Evolutionary conservation across 2,329 filamentous ascomycete genomes (phyloP).

Genomic region (Monosporascus ibericus): DNA sequence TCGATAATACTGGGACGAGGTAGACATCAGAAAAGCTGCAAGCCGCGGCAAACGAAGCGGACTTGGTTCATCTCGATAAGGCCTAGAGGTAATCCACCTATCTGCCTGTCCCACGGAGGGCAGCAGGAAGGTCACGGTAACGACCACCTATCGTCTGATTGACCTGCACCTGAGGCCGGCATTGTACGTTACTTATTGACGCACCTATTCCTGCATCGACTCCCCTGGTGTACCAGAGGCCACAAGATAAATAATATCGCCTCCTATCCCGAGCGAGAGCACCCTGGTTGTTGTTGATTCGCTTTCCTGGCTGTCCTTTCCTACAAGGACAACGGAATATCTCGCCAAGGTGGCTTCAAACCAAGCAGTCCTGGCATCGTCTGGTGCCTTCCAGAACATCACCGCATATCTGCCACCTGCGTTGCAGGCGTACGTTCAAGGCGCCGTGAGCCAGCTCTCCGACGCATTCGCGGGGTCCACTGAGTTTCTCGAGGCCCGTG

Average conservation of each 20-base stretch:
- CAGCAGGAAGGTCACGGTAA: not conserved
- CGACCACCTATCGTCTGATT: not conserved
- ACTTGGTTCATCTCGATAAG: not conserved
- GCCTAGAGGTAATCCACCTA: no score
- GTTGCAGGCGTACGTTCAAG: slow-evolving; percentile 49
- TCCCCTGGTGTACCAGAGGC: not conserved
- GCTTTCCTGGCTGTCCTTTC: slow-evolving; percentile 29
- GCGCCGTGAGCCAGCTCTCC: slow-evolving; percentile 43
- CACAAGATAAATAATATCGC: slow-evolving; percentile 5
- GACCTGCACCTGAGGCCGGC: not conserved
- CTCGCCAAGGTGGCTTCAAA: slow-evolving; percentile 57
- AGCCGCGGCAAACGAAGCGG: not conserved
- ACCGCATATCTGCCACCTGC: slow-evolving; percentile 41
- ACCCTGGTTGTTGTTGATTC: slow-evolving; percentile 2
- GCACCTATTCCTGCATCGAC: not conserved
- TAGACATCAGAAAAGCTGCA: not conserved
- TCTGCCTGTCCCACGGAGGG: not conserved
- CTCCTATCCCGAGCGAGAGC: not conserved
- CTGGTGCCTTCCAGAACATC: slow-evolving; percentile 57
- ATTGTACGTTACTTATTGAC: not conserved
- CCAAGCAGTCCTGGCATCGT: slow-evolving; percentile 52
- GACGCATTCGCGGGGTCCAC: slow-evolving; percentile 41
- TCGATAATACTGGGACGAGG: no score
- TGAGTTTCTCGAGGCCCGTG: slow-evolving; percentile 46
- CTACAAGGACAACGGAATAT: slow-evolving; percentile 29